A percentile compares a stretch with the other conserved stretches of the same genome.
phyloP scores from a whole-genome alignment of 768 basidiomycete species.

The Boletales sp. region DNA sequence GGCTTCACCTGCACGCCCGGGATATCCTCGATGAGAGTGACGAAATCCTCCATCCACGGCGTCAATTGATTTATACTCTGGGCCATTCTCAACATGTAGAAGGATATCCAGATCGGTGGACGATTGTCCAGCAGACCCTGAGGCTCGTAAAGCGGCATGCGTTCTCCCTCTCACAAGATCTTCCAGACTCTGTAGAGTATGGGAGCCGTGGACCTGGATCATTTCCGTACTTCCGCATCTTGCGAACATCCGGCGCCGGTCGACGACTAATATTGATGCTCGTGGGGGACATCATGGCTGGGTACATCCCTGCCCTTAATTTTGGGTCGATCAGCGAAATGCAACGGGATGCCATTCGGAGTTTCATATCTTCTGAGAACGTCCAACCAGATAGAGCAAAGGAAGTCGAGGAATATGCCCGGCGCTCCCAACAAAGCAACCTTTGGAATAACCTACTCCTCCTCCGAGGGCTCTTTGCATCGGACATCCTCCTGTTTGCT shows the following conservation, averaged over 20 bases:
- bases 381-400: neutral
- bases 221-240: constrained; percentile 11
- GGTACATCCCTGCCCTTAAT: constrained; percentile 2
- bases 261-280: constrained; percentile 1
- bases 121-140: neutral
- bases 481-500: constrained; percentile 21
- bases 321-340: neutral
- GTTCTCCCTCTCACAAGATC: neutral
- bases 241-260: neutral
- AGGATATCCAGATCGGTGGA: neutral
- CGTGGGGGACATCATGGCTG: constrained; percentile 7
- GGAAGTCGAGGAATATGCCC: constrained; percentile 2
- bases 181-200: neutral
- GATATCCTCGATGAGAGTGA: constrained; percentile 23
- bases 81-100: neutral
- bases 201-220: constrained; percentile 2
- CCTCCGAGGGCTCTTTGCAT: constrained; percentile 29
- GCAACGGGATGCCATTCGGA: neutral
- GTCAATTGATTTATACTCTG: neutral
- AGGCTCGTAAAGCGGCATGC: neutral
- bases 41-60: constrained; percentile 11
- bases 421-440: too few species aligned
- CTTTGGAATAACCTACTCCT: constrained; percentile 14
- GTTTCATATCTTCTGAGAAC: constrained; percentile 13
- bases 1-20: constrained; percentile 11